phyloP scores from a whole-genome alignment of 106 monocot species.

The Iris macrosiphon region DNA sequence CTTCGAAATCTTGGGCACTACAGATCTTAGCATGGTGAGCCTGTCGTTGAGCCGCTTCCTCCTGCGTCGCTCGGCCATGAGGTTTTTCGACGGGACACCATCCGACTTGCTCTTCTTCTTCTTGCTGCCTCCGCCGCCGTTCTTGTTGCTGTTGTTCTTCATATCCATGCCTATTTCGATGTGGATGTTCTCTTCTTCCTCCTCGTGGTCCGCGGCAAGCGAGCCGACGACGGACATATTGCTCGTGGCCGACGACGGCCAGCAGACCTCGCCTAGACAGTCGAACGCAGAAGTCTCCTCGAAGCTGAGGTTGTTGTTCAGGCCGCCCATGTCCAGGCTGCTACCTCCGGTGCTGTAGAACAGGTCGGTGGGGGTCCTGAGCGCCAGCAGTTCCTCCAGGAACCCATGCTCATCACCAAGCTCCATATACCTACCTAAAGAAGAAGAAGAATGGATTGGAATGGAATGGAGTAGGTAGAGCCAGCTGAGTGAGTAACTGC shows the following conservation, averaged over 20 bases:
- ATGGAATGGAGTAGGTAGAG: background rate
- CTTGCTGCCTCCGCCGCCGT: slow-evolving; percentile 9
- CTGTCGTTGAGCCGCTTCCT: slow-evolving; percentile 94
- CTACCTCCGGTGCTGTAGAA: slow-evolving; percentile 28
- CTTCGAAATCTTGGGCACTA: slow-evolving; percentile 99
- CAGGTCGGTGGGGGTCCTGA: slow-evolving; percentile 45
- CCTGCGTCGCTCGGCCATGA: slow-evolving; percentile 93
- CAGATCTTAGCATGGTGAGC: slow-evolving; percentile 92
- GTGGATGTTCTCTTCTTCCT: background rate
- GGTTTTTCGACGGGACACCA: slow-evolving; percentile 90
- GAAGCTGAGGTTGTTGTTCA: slow-evolving; percentile 7
- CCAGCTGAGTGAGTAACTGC: no score
- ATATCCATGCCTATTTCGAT: background rate
- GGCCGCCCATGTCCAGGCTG: background rate
- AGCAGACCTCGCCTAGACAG: slow-evolving; percentile 30
- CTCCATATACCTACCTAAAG: slow-evolving; percentile 36
- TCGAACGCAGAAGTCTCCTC: slow-evolving; percentile 8
- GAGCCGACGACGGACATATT: background rate
- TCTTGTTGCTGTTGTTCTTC: background rate
- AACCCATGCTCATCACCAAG: slow-evolving; percentile 85
- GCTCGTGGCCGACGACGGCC: background rate
- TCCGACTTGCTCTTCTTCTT: slow-evolving; percentile 61
- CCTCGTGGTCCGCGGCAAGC: slow-evolving; percentile 1
- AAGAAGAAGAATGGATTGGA: background rate
- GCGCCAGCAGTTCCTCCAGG: slow-evolving; percentile 69